phyloP scores from a whole-genome alignment of 2,329 filamentous ascomycete species.

The Colletotrichum echinochloae region DNA sequence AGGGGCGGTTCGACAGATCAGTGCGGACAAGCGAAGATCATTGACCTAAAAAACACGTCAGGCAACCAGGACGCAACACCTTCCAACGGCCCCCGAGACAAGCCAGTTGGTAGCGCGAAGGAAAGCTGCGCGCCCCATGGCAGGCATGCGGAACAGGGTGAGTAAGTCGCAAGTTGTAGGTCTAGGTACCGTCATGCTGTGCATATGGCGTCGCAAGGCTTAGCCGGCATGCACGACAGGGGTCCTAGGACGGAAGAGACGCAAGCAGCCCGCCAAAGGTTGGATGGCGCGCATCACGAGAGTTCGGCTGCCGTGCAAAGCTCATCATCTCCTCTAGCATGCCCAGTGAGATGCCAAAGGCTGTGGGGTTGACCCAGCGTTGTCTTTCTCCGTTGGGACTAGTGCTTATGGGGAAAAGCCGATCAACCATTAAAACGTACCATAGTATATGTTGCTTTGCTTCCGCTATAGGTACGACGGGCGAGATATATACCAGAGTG shows the following conservation, averaged over 20 bases:
- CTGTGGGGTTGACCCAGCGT: neutral
- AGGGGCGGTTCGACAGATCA: neutral
- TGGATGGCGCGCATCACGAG: neutral
- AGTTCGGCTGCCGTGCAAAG: neutral
- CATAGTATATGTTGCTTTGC: too few species aligned
- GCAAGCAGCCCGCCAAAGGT: too few species aligned
- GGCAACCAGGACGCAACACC: neutral
- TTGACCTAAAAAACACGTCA: neutral
- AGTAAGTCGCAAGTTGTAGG: neutral
- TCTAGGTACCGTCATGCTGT: neutral
- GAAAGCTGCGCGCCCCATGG: conserved; percentile 13
- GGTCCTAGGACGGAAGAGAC: neutral
- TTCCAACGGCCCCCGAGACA: neutral
- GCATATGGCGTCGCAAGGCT: conserved; percentile 9
- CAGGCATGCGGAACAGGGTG: conserved; percentile 5
- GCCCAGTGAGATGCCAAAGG: neutral
- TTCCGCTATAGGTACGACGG: neutral
- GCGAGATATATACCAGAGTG: neutral
- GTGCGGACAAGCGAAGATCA: neutral
- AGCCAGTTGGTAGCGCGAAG: neutral
- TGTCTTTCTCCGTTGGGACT: neutral
- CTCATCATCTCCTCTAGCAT: neutral
- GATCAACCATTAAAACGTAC: neutral
- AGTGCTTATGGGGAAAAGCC: neutral
- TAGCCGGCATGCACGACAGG: neutral